phyloP scores from a whole-genome alignment of 176 grass and related monocot genomes.

The Areca catechu region DNA sequence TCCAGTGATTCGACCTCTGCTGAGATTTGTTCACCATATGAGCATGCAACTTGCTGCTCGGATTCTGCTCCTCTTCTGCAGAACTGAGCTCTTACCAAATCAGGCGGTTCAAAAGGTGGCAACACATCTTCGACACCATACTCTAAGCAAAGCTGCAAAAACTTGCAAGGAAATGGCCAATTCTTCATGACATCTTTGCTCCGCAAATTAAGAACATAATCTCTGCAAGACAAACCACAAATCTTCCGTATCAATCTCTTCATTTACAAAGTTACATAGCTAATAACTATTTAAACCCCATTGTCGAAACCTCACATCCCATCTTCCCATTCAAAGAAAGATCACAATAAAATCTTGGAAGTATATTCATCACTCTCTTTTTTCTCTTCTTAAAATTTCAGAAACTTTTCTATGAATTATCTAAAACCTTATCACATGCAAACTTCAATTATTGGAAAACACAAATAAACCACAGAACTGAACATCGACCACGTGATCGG shows the following conservation, averaged over 20 bases:
- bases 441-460: not conserved
- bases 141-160: conserved; percentile 62
- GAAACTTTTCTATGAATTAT: not conserved
- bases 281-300: not conserved
- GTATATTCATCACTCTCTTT: too few species aligned
- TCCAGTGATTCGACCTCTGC: too few species aligned
- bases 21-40: not conserved
- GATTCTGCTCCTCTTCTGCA: conserved; percentile 19
- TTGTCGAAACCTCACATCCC: not conserved
- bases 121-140: conserved; percentile 56
- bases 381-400: too few species aligned
- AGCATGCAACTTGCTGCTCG: conserved; percentile 16
- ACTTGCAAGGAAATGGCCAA: conserved; percentile 71
- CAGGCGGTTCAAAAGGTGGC: conserved; percentile 78
- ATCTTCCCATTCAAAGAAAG: too few species aligned
- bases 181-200: conserved; percentile 50
- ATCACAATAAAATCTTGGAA: too few species aligned
- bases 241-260: not conserved
- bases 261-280: not conserved
- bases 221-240: conserved; percentile 29
- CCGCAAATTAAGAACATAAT: conserved; percentile 72
- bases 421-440: not conserved
- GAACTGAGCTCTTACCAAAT: conserved; percentile 43
- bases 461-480: not conserved
- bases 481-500: not conserved